These are phyloP conservation scores for Diaporthe sp. DNA, from an alignment of 2,329 filamentous ascomycete species.

Conservation along the genomic window DNA sequence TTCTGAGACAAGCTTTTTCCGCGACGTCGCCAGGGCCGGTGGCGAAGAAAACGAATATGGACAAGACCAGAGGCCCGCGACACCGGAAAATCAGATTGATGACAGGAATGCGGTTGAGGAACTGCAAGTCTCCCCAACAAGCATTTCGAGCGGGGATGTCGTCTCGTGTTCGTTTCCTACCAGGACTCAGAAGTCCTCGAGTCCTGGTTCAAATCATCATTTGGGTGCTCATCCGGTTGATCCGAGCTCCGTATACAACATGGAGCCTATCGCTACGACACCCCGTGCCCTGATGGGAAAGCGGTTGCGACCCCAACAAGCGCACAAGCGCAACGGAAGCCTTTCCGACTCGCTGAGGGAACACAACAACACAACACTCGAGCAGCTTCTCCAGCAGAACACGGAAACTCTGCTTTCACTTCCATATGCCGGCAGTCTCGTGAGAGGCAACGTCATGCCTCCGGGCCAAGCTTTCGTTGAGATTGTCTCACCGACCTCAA, in stretches of 20 bases:
- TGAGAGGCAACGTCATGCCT: constrained; percentile 86
- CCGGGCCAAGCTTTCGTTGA: constrained; percentile 87
- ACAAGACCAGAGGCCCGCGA: constrained; percentile 56
- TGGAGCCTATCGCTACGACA: constrained; percentile 68
- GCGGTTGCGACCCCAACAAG: constrained; percentile 65
- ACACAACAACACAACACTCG: constrained; percentile 63
- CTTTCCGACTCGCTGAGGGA: constrained; percentile 87
- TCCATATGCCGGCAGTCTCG: constrained; percentile 84
- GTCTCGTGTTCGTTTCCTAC: constrained; percentile 74
- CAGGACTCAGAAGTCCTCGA: constrained; percentile 58
- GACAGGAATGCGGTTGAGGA: constrained; percentile 43
- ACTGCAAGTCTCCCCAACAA: constrained; percentile 64
- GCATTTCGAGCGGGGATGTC: constrained; percentile 70
- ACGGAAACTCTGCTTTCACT: constrained; percentile 71
- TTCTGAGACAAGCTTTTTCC: constrained; percentile 57
- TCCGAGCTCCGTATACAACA: constrained; percentile 60
- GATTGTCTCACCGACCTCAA: constrained; percentile 65
- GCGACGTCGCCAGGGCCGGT: constrained; percentile 57
- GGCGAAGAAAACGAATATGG: background rate
- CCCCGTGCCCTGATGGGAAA: constrained; percentile 71
- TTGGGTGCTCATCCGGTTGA: constrained; percentile 69
- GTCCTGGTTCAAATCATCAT: constrained; percentile 55
- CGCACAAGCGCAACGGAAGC: constrained; percentile 88
- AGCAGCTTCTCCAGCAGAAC: constrained; percentile 61
- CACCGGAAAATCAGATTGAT: constrained; percentile 55